A percentile compares a stretch with the other conserved stretches of the same genome.
These are phyloP conservation scores for Saturnispora halmiae DNA, from an alignment of 805 yeast species.

Conservation along the genomic window DNA sequence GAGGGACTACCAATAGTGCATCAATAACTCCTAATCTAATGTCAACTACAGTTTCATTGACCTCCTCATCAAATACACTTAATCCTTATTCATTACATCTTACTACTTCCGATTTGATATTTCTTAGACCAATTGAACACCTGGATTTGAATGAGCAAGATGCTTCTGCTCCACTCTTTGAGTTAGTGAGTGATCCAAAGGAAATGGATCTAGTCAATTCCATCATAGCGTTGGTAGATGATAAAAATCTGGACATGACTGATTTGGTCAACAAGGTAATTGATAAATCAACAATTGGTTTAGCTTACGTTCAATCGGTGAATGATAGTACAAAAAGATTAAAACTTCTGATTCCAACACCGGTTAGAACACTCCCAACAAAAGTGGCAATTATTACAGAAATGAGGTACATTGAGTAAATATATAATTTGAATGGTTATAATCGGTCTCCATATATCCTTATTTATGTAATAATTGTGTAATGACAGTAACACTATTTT, in stretches of 20 bases:
- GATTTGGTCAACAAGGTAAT: constrained; percentile 8
- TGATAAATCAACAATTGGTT: constrained; percentile 51
- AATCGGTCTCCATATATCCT: constrained; percentile 18
- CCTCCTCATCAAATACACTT: constrained; percentile 31
- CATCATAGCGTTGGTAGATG: constrained; percentile 36
- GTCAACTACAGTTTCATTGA: constrained; percentile 3
- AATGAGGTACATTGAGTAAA: constrained; percentile 71
- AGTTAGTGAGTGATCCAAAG: constrained; percentile 27
- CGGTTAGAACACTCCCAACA: constrained; percentile 68
- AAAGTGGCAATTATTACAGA: constrained; percentile 67
- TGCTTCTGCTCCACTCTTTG: constrained; percentile 25
- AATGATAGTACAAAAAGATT: constrained; percentile 67
- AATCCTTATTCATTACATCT: constrained; percentile 83
- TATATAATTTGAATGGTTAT: constrained; percentile 29
- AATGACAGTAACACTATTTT: no score
- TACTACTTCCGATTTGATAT: constrained; percentile 49
- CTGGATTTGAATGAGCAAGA: constrained; percentile 14
- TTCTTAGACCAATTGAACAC: constrained; percentile 45
- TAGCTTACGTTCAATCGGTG: constrained; percentile 46
- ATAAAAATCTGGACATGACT: constrained; percentile 14
- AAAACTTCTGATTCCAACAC: constrained; percentile 75
- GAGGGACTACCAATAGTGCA: constrained; percentile 24
- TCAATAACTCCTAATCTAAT: constrained; percentile 26
- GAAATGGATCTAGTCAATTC: constrained; percentile 59
- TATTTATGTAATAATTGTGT: neutral